Evolutionary conservation across 1,284 basidiomycete species (phyloP).

Genomic region (Heliocybe sulcata): DNA sequence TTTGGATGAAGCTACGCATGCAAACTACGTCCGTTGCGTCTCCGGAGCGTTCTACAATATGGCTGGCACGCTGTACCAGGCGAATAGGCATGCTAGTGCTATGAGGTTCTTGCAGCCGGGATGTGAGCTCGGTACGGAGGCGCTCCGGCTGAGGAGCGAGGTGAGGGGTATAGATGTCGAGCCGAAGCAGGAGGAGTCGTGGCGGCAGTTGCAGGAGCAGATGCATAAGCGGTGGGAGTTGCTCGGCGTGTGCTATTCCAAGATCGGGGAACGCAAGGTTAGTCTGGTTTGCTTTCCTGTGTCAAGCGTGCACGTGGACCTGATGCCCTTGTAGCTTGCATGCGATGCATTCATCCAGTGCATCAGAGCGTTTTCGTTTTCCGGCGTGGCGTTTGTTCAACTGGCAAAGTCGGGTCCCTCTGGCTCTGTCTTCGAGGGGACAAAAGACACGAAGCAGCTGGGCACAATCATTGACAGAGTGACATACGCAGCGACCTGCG

Average conservation of each 20-base stretch:
- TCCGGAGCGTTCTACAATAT: conserved; percentile 64
- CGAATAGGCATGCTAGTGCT: conserved; percentile 47
- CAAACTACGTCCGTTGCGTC: conserved; percentile 57
- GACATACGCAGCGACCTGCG: conserved; percentile 58
- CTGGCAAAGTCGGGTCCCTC: conserved; percentile 21
- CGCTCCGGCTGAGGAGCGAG: conserved; percentile 26
- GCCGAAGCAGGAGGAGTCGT: conserved; percentile 37
- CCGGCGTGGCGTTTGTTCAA: conserved; percentile 25
- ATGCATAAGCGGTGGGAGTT: conserved; percentile 70
- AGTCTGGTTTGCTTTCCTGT: conserved; percentile 10
- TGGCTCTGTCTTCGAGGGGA: conserved; percentile 28
- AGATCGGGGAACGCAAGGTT: conserved; percentile 66
- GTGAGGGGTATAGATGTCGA: conserved; percentile 14
- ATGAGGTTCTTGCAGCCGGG: conserved; percentile 59
- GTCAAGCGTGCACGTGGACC: conserved; percentile 1
- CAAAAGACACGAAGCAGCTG: conserved; percentile 42
- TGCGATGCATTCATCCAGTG: conserved; percentile 49
- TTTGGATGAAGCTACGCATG: conserved; percentile 7
- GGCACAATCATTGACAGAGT: conserved; percentile 52
- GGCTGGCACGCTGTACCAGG: conserved; percentile 57
- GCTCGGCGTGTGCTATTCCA: conserved; percentile 68
- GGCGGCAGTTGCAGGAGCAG: conserved; percentile 55
- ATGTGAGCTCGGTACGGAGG: conserved; percentile 43
- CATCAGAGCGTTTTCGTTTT: conserved; percentile 47
- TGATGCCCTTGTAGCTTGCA: conserved; percentile 37